Evolutionary conservation across 106 monocot species (phyloP).

Genomic region (Acorus gramineus): DNA sequence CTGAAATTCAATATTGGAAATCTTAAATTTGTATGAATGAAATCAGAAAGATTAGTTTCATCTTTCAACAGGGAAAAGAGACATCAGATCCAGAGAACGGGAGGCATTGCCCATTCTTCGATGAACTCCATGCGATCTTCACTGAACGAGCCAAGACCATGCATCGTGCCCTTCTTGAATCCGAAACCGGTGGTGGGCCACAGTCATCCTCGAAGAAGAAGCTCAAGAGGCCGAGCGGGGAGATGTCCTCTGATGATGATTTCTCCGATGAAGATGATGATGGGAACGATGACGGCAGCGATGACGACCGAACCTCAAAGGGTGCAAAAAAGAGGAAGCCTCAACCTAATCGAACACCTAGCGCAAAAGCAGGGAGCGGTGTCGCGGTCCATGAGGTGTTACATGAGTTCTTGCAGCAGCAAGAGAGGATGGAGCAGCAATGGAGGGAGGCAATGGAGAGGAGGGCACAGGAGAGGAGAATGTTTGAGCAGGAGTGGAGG

Average conservation of each 20-base stretch:
- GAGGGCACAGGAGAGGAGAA: conserved; percentile 45
- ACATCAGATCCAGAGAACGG: conserved; percentile 74
- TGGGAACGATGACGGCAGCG: conserved; percentile 49
- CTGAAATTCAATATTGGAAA: no score
- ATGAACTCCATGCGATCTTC: conserved; percentile 82
- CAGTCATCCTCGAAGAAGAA: conserved; percentile 46
- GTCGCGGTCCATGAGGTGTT: conserved; percentile 35
- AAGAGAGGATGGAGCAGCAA: conserved; percentile 64
- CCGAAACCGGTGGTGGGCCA: conserved; percentile 29
- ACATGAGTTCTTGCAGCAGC: conserved; percentile 77
- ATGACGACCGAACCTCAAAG: conserved; percentile 29
- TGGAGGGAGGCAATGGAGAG: conserved; percentile 77
- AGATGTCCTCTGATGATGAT: conserved; percentile 53
- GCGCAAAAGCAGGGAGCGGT: no score
- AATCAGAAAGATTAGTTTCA: no score
- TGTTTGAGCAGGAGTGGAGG: conserved; percentile 79
- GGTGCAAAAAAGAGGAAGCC: conserved; percentile 41
- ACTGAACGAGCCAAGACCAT: conserved; percentile 63
- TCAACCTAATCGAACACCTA: no score
- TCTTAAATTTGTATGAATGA: no score
- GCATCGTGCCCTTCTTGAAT: conserved; percentile 71
- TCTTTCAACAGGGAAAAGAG: conserved; percentile 56
- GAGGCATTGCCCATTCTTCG: conserved; percentile 89
- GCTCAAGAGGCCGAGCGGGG: conserved; percentile 38
- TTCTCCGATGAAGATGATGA: conserved; percentile 35